These are phyloP conservation scores for Nicotiana noctiflora DNA, from an alignment of 257 asterid genomes.

Conservation along the genomic window DNA sequence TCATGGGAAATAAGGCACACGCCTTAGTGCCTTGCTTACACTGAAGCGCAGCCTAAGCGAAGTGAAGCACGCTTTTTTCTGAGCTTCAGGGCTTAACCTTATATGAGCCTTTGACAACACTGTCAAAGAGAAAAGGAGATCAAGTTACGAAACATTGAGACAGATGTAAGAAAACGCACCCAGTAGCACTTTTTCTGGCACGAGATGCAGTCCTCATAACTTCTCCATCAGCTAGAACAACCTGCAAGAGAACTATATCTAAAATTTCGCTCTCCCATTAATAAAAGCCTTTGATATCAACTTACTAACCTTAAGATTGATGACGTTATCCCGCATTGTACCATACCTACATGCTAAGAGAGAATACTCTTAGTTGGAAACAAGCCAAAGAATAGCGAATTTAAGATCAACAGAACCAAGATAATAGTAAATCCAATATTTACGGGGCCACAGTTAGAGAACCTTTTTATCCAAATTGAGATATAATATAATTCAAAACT, in stretches of 20 bases:
- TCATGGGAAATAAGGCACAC: too few relatives aligned
- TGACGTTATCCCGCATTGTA: slow-evolving; percentile 97
- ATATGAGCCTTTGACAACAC: too few relatives aligned
- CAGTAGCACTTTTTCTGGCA: slow-evolving; percentile 98
- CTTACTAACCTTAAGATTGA: slow-evolving; percentile 79
- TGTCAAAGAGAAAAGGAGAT: background rate
- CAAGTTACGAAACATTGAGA: slow-evolving; percentile 8
- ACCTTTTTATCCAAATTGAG: background rate
- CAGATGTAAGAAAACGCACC: slow-evolving; percentile 41
- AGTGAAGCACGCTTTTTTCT: too few relatives aligned
- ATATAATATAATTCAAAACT: background rate
- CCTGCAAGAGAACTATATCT: slow-evolving; percentile 37
- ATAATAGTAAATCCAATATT: background rate
- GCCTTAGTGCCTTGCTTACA: too few relatives aligned
- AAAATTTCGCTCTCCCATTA: slow-evolving; percentile 11
- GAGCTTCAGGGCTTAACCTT: too few relatives aligned
- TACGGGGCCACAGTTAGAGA: background rate
- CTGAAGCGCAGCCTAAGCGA: too few relatives aligned
- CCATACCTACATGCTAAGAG: slow-evolving; percentile 87
- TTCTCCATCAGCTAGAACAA: slow-evolving; percentile 86
- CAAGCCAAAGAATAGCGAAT: slow-evolving; percentile 8
- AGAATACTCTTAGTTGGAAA: slow-evolving; percentile 27
- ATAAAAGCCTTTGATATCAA: slow-evolving; percentile 11
- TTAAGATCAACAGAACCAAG: background rate
- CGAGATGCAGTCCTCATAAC: slow-evolving; percentile 91